These are phyloP conservation scores for Ilyonectria mors-panacis DNA, from an alignment of 2,329 filamentous ascomycete genomes.

Conservation along the genomic window DNA sequence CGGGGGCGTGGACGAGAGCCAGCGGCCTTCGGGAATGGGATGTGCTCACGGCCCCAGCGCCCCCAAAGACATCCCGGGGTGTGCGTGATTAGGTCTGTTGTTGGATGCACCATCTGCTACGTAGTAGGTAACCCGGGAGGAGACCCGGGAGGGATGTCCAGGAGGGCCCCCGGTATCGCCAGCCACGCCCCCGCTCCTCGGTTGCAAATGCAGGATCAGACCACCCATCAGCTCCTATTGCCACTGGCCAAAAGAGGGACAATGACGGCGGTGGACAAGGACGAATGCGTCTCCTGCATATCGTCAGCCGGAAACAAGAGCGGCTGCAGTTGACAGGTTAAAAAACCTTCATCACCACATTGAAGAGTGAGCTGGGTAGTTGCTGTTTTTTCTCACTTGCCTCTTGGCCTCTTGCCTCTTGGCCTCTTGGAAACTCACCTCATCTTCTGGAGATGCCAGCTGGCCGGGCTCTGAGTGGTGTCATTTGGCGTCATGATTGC, in stretches of 20 bases:
- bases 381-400: not conserved
- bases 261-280: conserved; percentile 17
- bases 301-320: conserved; percentile 9
- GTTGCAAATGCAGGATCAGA: conserved; percentile 49
- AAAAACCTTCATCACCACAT: not conserved
- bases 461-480: conserved; percentile 32
- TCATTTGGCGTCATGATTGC: conserved; percentile 41
- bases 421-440: not conserved
- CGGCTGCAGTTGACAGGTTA: conserved; percentile 9
- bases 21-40: not conserved
- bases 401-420: not conserved
- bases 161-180: conserved; percentile 40
- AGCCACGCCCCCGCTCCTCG: conserved; percentile 49
- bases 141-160: conserved; percentile 5
- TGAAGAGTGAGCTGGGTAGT: conserved; percentile 25
- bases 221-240: conserved; percentile 42
- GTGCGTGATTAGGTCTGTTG: not conserved
- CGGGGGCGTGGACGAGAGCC: not conserved
- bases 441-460: not conserved
- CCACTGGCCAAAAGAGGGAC: conserved; percentile 21
- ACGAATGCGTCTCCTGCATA: conserved; percentile 11
- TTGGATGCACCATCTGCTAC: not conserved
- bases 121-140: not conserved
- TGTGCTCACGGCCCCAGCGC: not conserved
- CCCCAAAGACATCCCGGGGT: not conserved